Evolutionary conservation across 148 eudicot species (phyloP).

Genomic region (Agrostemma githago): DNA sequence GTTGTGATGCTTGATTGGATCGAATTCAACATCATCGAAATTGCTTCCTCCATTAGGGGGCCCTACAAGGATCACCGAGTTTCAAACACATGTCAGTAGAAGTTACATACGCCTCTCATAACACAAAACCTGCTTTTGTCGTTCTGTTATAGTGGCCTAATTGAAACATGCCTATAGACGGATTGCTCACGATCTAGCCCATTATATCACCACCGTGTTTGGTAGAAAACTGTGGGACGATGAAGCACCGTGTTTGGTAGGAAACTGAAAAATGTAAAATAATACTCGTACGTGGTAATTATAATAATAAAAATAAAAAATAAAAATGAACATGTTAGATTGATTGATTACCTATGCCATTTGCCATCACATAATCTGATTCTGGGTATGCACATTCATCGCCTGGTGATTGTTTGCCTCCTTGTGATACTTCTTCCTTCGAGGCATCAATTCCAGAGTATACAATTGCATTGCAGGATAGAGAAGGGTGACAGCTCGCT

Average conservation of each 20-base stretch:
- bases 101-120: neutral
- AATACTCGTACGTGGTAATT: too few species aligned
- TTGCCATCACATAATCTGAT: slow-evolving; percentile 54
- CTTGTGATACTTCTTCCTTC: slow-evolving; percentile 94
- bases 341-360: slow-evolving; percentile 70
- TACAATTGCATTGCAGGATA: slow-evolving; percentile 93
- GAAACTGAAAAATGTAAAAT: too few species aligned
- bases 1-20: slow-evolving; percentile 94
- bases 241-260: too few species aligned
- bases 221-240: too few species aligned
- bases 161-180: too few species aligned
- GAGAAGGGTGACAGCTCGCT: slow-evolving; percentile 72
- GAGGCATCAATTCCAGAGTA: slow-evolving; percentile 87
- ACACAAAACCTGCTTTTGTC: neutral
- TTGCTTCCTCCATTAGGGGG: slow-evolving; percentile 89
- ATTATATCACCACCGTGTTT: too few species aligned
- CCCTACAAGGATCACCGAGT: slow-evolving; percentile 38
- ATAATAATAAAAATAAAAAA: too few species aligned
- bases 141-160: too few species aligned
- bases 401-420: slow-evolving; percentile 54
- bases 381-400: slow-evolving; percentile 62
- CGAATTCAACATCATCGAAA: slow-evolving; percentile 80
- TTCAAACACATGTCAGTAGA: slow-evolving; percentile 9
- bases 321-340: neutral
- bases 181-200: too few species aligned